Evolutionary conservation across 352 stramenopile species (phyloP), one percentile per base, ranked within the genome.

Genomic region (Phytophthora uliginosa): DNA sequence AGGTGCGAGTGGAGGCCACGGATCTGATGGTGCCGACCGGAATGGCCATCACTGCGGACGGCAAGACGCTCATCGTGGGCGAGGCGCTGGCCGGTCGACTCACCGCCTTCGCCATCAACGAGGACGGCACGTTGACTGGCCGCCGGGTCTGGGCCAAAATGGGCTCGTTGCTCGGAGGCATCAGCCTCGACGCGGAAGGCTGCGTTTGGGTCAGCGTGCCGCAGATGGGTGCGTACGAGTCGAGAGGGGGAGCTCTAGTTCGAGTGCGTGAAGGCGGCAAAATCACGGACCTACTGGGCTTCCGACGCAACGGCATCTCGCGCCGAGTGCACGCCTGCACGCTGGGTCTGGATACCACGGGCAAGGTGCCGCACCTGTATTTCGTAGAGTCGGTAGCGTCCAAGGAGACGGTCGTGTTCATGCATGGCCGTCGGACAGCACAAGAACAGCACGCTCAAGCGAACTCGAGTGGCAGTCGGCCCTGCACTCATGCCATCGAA

Each of bases 21-120:
- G 70, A 81, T 22, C 69, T 93, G 65, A 64, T 93, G 33, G 84
- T 89, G 24, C 85, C 85, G 13, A 93, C 91, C 56, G 85, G 83
- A 47, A 67, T 65, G 33, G 85, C 90, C 20, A 78, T 93, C 66
- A 90, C 85, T 3, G 80, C 85, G 0, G 85, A 93, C 54, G 82
- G 80, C 60, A 89, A 83, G 71, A 91, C 83, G 58, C 72, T 93
- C 40, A 85, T 93, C 60, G 75, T 93, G 4, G 83, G 63, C 7
- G 85, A 93, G 74, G 85, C 83, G 4, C 82, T 90, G 45, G 55
- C 59, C 1, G 79, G 69, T 3, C 28, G 69, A 12, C 72, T 93
- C 52, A 88, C 77, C 26, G 85, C 82, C 15, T 93, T 91, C 40
- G 80, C 91, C 31, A 84, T 93, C 28, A 62, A 34, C 1, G 36